A percentile compares a stretch with the other conserved stretches of the same genome.
Evolutionary conservation across 2,329 filamentous ascomycete species (phyloP).

Genomic region (Fusarium setosum): DNA sequence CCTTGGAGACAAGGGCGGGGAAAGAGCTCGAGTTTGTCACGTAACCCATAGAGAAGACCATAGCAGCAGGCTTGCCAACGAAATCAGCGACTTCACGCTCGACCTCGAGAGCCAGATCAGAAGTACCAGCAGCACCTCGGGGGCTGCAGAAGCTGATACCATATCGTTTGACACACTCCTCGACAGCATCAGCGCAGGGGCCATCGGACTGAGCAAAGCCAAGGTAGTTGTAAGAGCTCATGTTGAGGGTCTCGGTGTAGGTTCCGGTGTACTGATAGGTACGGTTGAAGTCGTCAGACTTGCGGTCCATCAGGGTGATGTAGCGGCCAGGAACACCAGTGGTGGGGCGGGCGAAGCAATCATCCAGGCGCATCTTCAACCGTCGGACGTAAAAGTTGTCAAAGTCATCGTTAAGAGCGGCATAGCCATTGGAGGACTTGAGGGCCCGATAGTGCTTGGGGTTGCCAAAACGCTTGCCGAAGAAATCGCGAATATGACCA

Average conservation of each 20-base stretch:
- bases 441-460: slow-evolving; percentile 85
- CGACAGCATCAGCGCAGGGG: slow-evolving; percentile 92
- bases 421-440: slow-evolving; percentile 87
- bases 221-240: slow-evolving; percentile 99
- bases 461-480: slow-evolving; percentile 93
- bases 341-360: slow-evolving; percentile 93
- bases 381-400: slow-evolving; percentile 98
- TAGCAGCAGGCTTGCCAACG: slow-evolving; percentile 92
- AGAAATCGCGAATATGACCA: slow-evolving; percentile 96
- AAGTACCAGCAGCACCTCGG: slow-evolving; percentile 85
- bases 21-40: slow-evolving; percentile 95
- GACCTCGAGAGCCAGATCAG: slow-evolving; percentile 88
- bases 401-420: slow-evolving; percentile 96
- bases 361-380: slow-evolving; percentile 93
- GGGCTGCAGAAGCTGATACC: slow-evolving; percentile 86
- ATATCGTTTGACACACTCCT: slow-evolving; percentile 86
- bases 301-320: slow-evolving; percentile 92
- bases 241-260: slow-evolving; percentile 93
- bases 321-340: slow-evolving; percentile 94
- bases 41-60: slow-evolving; percentile 99
- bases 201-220: slow-evolving; percentile 98
- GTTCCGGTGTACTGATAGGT: slow-evolving; percentile 91
- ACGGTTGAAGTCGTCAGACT: slow-evolving; percentile 90
- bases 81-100: slow-evolving; percentile 91
- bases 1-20: slow-evolving; percentile 91